Conservation (phyloP, 345 rosid genomes). For the Linum trigynum region DNA sequence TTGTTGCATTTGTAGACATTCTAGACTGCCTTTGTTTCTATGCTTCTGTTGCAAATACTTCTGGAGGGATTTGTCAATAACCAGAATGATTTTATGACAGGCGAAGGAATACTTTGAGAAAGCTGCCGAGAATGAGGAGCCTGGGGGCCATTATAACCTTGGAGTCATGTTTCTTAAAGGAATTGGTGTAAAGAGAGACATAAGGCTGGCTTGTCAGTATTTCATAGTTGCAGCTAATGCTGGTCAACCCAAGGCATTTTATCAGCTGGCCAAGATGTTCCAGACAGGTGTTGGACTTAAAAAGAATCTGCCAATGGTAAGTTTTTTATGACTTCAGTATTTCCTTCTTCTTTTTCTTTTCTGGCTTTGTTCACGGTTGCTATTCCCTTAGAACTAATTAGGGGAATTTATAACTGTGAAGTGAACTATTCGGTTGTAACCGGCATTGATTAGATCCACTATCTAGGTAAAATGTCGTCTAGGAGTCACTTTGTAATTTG, state of each 20-base stretch:
- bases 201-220: slow-evolving; percentile 60
- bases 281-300: slow-evolving; percentile 92
- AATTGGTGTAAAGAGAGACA: slow-evolving; percentile 83
- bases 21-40: too few relatives aligned
- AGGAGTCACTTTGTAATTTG: too few relatives aligned
- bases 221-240: slow-evolving; percentile 81
- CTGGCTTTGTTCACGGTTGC: not conserved
- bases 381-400: not conserved
- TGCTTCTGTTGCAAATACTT: too few relatives aligned
- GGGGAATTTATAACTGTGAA: not conserved
- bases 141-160: slow-evolving; percentile 90
- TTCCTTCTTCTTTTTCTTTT: not conserved
- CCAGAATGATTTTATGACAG: slow-evolving; percentile 28
- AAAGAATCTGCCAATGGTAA: slow-evolving; percentile 69
- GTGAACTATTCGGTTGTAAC: too few relatives aligned
- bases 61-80: too few relatives aligned
- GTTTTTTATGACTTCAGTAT: not conserved
- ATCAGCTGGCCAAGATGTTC: slow-evolving; percentile 97
- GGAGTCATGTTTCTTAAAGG: slow-evolving; percentile 90
- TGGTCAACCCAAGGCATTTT: slow-evolving; percentile 96
- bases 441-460: too few relatives aligned
- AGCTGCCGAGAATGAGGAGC: slow-evolving; percentile 71
- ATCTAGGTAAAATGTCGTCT: too few relatives aligned
- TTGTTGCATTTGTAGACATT: too few relatives aligned
- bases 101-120: slow-evolving; percentile 91